phyloP scores from a whole-genome alignment of 2,329 filamentous ascomycete species.

The Graphilbum ipis-grandicollis region DNA sequence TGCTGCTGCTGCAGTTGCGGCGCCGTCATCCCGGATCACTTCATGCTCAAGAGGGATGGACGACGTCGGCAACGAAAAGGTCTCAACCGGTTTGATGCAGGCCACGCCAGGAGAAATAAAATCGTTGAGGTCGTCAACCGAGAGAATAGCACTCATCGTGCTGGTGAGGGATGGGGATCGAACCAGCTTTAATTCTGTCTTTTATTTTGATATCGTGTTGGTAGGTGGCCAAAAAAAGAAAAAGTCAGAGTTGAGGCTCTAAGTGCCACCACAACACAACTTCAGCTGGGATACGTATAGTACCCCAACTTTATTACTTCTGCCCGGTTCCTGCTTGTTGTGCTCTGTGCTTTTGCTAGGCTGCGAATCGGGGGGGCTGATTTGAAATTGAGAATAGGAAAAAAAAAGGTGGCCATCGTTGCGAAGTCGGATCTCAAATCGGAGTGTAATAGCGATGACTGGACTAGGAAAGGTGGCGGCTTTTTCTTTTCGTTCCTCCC shows the following conservation, averaged over 20 bases:
- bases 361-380: background rate
- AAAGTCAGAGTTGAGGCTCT: no score
- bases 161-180: background rate
- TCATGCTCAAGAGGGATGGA: conserved; percentile 38
- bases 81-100: conserved; percentile 95
- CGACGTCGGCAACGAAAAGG: conserved; percentile 40
- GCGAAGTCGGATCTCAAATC: conserved; percentile 8
- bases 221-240: no score
- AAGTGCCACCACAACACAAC: no score
- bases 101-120: conserved; percentile 96
- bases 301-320: no score
- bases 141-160: conserved; percentile 91
- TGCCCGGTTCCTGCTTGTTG: background rate
- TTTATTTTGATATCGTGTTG: no score
- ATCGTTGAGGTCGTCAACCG: conserved; percentile 92
- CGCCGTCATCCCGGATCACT: conserved; percentile 80
- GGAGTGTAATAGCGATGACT: background rate
- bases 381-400: conserved; percentile 5
- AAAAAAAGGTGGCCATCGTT: background rate
- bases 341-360: background rate
- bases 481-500: conserved; percentile 1
- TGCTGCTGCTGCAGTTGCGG: conserved; percentile 11
- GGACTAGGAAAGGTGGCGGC: conserved; percentile 7
- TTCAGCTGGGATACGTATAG: no score
- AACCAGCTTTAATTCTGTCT: no score